These are phyloP conservation scores for Psilocybe tampanensis DNA, from an alignment of 768 basidiomycete species.

Conservation along the genomic window DNA sequence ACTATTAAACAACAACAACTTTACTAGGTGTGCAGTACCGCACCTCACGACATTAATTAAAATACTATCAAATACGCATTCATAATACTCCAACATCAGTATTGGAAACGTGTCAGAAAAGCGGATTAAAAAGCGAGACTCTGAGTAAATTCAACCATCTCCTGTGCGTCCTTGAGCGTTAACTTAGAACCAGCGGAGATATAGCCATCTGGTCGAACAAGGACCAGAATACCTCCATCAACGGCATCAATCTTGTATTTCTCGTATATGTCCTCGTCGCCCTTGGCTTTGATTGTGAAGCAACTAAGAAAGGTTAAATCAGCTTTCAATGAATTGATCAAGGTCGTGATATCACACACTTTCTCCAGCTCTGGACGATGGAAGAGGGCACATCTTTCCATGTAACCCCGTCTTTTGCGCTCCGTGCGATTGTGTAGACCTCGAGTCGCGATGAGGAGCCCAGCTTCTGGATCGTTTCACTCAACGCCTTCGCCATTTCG, in stretches of 20 bases:
- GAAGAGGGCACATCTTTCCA: conserved; percentile 5
- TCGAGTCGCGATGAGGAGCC: background rate
- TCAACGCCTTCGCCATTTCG: background rate
- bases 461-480: background rate
- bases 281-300: background rate
- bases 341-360: background rate
- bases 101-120: no score
- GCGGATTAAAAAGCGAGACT: no score
- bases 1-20: no score
- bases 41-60: no score
- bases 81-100: no score
- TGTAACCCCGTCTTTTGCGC: conserved; percentile 6
- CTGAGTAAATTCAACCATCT: background rate
- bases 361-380: conserved; percentile 5
- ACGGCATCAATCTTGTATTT: background rate
- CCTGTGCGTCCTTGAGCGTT: background rate
- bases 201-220: conserved; percentile 10
- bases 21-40: no score
- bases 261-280: conserved; percentile 1
- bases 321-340: background rate
- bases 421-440: conserved; percentile 1
- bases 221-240: background rate
- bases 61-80: no score
- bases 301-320: background rate
- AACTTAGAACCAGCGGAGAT: background rate